Conservation (phyloP, 2,329 filamentous ascomycete genomes). For the Seiridium cupressi region DNA sequence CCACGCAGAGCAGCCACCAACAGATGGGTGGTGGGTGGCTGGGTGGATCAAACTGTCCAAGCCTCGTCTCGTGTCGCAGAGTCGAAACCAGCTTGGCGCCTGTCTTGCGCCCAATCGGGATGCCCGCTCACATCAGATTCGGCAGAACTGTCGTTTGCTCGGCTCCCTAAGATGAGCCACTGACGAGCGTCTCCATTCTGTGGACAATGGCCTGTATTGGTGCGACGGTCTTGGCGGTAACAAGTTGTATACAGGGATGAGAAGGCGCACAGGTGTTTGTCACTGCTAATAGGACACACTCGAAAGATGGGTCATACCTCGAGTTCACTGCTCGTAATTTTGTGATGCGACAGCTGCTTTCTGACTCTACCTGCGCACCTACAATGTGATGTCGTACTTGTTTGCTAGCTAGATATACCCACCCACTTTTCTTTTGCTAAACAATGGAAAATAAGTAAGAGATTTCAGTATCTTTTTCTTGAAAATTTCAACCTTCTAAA, state of each 20-base stretch:
- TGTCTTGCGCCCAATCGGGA: neutral
- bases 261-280: too few species aligned
- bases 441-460: neutral
- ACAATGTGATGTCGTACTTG: too few species aligned
- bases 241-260: too few species aligned
- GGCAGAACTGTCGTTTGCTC: neutral
- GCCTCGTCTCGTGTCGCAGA: constrained; percentile 4
- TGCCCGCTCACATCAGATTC: neutral
- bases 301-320: too few species aligned
- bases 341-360: too few species aligned
- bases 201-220: too few species aligned
- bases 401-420: neutral
- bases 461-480: neutral
- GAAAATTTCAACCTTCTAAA: neutral
- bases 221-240: too few species aligned
- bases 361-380: too few species aligned
- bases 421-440: neutral
- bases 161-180: too few species aligned
- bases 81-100: neutral
- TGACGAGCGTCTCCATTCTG: neutral
- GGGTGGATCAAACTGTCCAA: neutral
- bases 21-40: neutral
- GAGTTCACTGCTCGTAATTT: too few species aligned
- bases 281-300: too few species aligned
- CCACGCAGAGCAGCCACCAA: neutral